These are phyloP conservation scores for Camelina sativa DNA, from an alignment of 345 rosid genomes.

Conservation along the genomic window DNA sequence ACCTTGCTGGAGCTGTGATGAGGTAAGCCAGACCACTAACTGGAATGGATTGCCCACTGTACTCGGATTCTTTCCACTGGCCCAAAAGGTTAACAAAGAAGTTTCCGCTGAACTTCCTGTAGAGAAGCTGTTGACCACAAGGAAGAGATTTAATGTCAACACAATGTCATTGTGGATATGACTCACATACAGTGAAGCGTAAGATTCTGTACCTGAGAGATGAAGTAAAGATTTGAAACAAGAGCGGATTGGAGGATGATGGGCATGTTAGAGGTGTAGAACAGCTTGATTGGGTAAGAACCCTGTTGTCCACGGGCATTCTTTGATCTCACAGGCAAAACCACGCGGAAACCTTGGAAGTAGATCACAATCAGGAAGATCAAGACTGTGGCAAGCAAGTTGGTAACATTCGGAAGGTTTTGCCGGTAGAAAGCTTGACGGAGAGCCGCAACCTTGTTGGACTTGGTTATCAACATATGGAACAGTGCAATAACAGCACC, in stretches of 20 bases:
- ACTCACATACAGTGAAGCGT: not conserved
- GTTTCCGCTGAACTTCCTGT: conserved; percentile 80
- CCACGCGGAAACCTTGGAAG: conserved; percentile 97
- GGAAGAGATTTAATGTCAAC: not conserved
- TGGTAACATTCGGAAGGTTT: conserved; percentile 87
- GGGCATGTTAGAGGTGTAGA: conserved; percentile 95
- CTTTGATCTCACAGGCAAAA: conserved; percentile 88
- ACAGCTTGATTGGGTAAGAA: conserved; percentile 84
- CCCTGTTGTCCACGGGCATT: conserved; percentile 95
- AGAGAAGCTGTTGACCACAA: conserved; percentile 59
- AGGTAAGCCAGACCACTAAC: conserved; percentile 87
- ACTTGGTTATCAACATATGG: conserved; percentile 76
- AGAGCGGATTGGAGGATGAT: conserved; percentile 86
- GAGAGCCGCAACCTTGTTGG: conserved; percentile 79
- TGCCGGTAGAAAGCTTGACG: conserved; percentile 90
- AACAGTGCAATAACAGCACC: conserved; percentile 90
- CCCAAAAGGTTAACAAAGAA: conserved; percentile 85
- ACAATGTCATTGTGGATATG: not conserved
- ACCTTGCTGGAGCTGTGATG: conserved; percentile 88
- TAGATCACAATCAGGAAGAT: conserved; percentile 80
- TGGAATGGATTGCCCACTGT: conserved; percentile 75
- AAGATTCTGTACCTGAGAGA: conserved; percentile 67
- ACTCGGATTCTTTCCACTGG: conserved; percentile 87
- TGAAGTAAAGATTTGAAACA: conserved; percentile 81
- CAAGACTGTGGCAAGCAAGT: conserved; percentile 81